A percentile compares a stretch with the other conserved stretches of the same genome.
Evolutionary conservation across 495 filamentous ascomycete genomes (phyloP).

Genomic region (Achaetomiella virescens): DNA sequence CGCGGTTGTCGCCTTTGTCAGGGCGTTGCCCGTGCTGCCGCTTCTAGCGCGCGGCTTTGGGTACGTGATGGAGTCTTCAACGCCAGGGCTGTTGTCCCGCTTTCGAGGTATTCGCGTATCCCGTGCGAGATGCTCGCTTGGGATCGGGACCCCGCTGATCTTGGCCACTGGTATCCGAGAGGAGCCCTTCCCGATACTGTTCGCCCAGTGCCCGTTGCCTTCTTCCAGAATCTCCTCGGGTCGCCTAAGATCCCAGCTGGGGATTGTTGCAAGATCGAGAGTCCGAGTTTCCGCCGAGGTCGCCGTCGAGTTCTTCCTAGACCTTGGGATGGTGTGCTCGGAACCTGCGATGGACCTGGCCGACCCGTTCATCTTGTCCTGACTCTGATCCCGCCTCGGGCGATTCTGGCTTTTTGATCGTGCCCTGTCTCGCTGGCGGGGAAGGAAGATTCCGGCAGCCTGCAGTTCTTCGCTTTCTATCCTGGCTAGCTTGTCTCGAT

Average conservation of each 20-base stretch:
- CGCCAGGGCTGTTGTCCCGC: conserved; percentile 51
- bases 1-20: conserved; percentile 47
- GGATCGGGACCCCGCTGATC: conserved; percentile 68
- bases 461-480: conserved; percentile 93
- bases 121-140: conserved; percentile 61
- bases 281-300: conserved; percentile 25
- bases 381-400: conserved; percentile 42
- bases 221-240: conserved; percentile 78
- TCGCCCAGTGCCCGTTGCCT: conserved; percentile 39
- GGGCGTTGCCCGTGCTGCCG: conserved; percentile 56
- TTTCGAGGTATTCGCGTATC: conserved; percentile 62
- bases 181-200: conserved; percentile 31
- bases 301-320: conserved; percentile 44
- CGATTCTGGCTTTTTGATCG: conserved; percentile 43
- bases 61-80: conserved; percentile 52
- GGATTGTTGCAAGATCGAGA: conserved; percentile 23
- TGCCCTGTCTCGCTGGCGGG: conserved; percentile 47
- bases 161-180: conserved; percentile 84
- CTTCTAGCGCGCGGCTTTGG: conserved; percentile 64
- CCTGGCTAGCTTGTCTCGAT: conserved; percentile 86
- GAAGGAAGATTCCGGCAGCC: conserved; percentile 70
- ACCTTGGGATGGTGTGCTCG: conserved; percentile 28
- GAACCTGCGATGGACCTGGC: conserved; percentile 20
- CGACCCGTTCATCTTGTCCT: conserved; percentile 26
- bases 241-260: conserved; percentile 63